Base-by-base conservation (phyloP, 2,329 filamentous ascomycete species). In the Elsinoe australis region DNA sequence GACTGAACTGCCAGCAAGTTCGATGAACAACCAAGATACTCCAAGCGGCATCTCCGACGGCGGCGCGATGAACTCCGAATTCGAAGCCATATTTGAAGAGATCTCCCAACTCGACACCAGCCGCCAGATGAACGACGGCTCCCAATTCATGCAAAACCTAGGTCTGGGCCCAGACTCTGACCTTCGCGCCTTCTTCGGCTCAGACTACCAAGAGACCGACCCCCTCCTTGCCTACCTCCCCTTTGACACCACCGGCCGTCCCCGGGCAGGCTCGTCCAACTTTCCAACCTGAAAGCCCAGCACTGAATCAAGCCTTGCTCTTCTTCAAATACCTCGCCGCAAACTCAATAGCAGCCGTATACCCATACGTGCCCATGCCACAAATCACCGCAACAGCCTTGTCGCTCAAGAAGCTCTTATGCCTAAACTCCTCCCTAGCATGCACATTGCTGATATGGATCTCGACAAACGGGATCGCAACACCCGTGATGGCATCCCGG, bases 391-490 rank as follows among this genome's bases (percentile, higher is more conserved):
- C 85, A 19, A 76, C 74, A 0, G 85, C 85, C 69, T 87, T 88
- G 61, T 89, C 85, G 55, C 76, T 80, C 54, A 89, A 68, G 58
- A 83, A 87, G 54, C 81, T 86, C 54, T 83, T 79, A 55, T 79
- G 75, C 47, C 85, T 71, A 58, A 78, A 89, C 1, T 71, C 58
- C 67, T 89, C 85, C 6, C 85, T 66, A 22, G 78, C 75, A 63
- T 89, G 83, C 1, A 88, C 76, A 62, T 89, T 89, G 49, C 73
- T 80, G 26, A 88, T 74, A 61, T 89, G 85, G n/a, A 87, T 64
- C 67, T 90, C 85, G 38, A 89, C 70, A 57, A 88, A 89, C 0
- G 84, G 85, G 17, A 87, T 79, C 5, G 71, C 71, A 0, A 86
- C 80, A 3, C 78, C 83, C 0, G 80, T 62, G 19, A 89, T 66